Base-by-base conservation (phyloP, 177 flowering plant genomes). In the Vitis hybrid region DNA sequence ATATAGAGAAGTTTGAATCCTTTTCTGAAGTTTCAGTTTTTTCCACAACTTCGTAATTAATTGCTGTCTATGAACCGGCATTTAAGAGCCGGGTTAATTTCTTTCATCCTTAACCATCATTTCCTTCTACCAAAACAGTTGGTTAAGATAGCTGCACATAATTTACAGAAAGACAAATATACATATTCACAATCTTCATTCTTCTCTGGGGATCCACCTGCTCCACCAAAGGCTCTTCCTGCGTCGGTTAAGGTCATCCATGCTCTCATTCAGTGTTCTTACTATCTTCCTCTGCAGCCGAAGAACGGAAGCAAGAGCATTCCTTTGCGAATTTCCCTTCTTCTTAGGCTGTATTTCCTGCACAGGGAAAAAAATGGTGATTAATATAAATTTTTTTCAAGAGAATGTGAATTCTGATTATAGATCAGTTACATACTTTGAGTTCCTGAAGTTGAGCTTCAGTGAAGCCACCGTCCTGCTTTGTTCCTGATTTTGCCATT, bases 201-300 rank as follows among this genome's bases (percentile, higher is more conserved):
- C 97, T 83, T 91, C 90, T 77, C 83, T 86, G 2, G 97, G 98
- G 73, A 95, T 95, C 97, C 97, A 92, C 73, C 88, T 82, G 80
- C 95, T 95, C 99, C 99, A 95, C 98, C 99, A 95, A 16, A 92
- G 68, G 77, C 94, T 91, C 85, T 89, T 93, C 67, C 91, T 70
- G 31, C 80, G 80, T 67, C 66, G 78, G 78, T 68, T 86, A 13
- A 93, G 83, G 76, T 89, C 96, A 65, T 88, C 96, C 74, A 93
- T 76, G 76, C 94, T 95, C 85, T 90, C 89, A 60, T 86, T 90
- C 70, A 90, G 12, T 9, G 96, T 91, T 61, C 72, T 84, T 5
- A 83, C 9, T 13, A 95, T 78, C 82, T 90, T 93, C 75, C 97
- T 85, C 74, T 89, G 92, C 48, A 95, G 72, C 61, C 84, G 76